Evolutionary conservation across 495 filamentous ascomycete genomes (phyloP), one percentile per base, ranked within the genome.

Genomic region (Aspergillus mulundensis): DNA sequence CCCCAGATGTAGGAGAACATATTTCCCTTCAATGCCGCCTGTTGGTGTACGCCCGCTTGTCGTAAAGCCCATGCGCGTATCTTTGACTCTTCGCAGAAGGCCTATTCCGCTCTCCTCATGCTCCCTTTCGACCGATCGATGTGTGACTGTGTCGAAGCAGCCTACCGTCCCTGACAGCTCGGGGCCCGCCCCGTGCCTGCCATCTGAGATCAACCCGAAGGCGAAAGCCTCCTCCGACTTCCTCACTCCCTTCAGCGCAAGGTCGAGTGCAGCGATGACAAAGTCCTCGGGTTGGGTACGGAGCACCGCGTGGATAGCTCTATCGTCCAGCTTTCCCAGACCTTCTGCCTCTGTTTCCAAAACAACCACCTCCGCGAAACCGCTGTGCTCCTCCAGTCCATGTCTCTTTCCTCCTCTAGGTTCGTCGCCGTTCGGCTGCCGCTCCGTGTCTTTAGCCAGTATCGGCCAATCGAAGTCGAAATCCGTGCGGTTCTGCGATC

Each of bases 201-300:
- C 45, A 34, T 34, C 24, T 12, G n/a, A n/a, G 5, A 56, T 49
- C 2, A 23, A 14, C 15, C 23, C 36, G 25, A 56, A 47, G 3
- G 44, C 34, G 5, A 42, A 16, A 16, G 20, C 6, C 21, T 56
- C 45, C 12, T 10, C 16, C 1, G 19, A n/a, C 23, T 20, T 45
- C 2, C 5, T 2, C 15, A 49, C n/a, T 10, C 14, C 34, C 10
- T 16, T 20, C 1, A 56, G 34, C 3, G 53, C 42, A 5, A 42
- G 12, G 10, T 14, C 28, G 4, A 56, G 23, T 3, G 44, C 44
- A 2, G 44, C 43, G 3, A 49, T 34, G 14, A 56, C 16, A 20
- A 56, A 56, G 36, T 56, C 53, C 8, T 40, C 45, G 15, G 53
- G 53, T 7, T 42, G 21, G 7, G 53, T 49, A 30, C 45, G 53